These are phyloP conservation scores for Cryptococcus jaspeensis DNA, from an alignment of 1,284 basidiomycete species.

Conservation along the genomic window DNA sequence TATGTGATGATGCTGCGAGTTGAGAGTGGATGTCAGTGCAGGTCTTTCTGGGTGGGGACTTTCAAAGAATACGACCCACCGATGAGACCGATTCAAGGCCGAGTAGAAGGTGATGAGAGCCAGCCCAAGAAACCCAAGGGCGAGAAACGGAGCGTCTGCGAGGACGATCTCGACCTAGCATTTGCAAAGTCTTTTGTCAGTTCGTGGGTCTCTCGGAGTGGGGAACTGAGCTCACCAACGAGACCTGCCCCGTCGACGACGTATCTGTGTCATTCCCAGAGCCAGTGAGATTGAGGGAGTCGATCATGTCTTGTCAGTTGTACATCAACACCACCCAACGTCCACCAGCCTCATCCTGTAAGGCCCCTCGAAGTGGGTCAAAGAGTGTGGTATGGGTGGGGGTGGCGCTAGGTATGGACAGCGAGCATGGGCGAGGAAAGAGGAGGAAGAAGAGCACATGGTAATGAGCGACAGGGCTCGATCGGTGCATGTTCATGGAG, in stretches of 20 bases:
- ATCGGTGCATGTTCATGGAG: too few species aligned
- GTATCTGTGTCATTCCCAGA: not conserved
- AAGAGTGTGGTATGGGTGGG: not conserved
- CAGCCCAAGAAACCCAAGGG: conserved; percentile 1
- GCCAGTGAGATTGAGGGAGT: conserved; percentile 1
- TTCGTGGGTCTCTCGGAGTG: not conserved
- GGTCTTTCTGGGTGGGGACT: not conserved
- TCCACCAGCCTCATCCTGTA: too few species aligned
- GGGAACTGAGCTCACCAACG: not conserved
- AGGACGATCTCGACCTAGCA: conserved; percentile 1
- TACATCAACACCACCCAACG: too few species aligned
- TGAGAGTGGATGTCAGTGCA: not conserved
- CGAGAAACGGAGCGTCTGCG: conserved; percentile 1
- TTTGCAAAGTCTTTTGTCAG: too few species aligned
- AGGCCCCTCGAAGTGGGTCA: not conserved
- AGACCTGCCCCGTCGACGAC: not conserved
- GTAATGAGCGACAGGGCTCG: too few species aligned
- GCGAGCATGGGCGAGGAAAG: too few species aligned
- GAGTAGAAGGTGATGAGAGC: conserved; percentile 5
- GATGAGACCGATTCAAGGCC: conserved; percentile 1
- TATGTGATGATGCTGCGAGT: too few species aligned
- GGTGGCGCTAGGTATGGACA: too few species aligned
- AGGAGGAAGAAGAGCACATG: too few species aligned
- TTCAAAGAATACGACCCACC: not conserved
- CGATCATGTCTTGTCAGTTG: not conserved